Conservation (phyloP, 306 rosid species). For the Rosa chinensis region DNA sequence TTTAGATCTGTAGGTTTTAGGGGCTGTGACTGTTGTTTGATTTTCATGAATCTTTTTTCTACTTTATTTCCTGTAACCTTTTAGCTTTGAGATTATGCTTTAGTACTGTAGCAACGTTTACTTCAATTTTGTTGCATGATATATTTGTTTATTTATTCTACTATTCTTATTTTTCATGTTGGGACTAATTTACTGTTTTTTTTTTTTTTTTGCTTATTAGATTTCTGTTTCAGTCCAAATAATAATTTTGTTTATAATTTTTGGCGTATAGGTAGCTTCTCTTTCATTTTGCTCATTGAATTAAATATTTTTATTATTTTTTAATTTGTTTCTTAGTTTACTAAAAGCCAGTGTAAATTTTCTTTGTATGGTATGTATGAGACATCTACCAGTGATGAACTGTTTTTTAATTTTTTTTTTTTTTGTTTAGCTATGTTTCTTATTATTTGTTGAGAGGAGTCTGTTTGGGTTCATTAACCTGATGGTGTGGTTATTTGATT, state of each 20-base stretch:
- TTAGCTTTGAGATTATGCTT: background rate
- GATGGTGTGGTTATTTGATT: background rate
- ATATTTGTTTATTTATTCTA: background rate
- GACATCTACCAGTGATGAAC: background rate
- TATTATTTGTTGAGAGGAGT: background rate
- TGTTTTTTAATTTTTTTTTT: background rate
- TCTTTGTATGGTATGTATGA: background rate
- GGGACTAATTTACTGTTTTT: background rate
- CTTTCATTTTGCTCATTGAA: background rate
- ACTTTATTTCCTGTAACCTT: background rate
- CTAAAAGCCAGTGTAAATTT: background rate
- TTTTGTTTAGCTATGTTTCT: no score
- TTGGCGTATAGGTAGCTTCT: background rate
- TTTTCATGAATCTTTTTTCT: background rate
- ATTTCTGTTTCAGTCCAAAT: background rate
- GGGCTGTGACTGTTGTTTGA: background rate
- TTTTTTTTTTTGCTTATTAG: background rate
- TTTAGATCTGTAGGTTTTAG: background rate
- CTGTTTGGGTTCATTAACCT: background rate
- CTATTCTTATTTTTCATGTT: background rate
- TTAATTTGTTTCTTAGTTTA: background rate
- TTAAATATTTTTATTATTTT: background rate
- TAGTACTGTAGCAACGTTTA: no score
- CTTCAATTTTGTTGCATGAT: background rate
- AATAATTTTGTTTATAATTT: background rate